Base-by-base conservation (phyloP, 2,329 filamentous ascomycete genomes). In the Epichloe sp. region DNA sequence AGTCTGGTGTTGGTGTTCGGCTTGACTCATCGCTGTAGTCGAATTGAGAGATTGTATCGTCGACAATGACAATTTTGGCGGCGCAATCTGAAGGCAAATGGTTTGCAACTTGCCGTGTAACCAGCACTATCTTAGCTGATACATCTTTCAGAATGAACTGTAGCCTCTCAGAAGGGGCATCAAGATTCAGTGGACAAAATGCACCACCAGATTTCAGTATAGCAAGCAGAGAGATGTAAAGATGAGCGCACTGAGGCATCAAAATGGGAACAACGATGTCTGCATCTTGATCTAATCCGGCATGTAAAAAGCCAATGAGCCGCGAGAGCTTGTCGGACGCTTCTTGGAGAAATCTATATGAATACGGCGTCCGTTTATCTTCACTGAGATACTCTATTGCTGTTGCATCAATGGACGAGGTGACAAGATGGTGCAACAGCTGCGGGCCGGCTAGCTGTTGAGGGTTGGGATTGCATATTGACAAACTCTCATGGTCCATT, bases 91-190 rank as follows among this genome's bases (percentile, higher is more conserved):
- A 45, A 0, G 70, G 70, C 31, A 77, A 60, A 48, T 58, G 69
- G 14, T 63, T 62, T 19, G 59, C 67, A 48, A 81, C 68, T 4
- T 71, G 68, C 15, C 68, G 60, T 0, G 76, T 80, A 0, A 83
- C 86, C 43, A 95, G 67, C 31, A 94, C 68, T 0, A 94, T 63
- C 7, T 68, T 70, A 6, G 89, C 87, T 11, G 74, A 72, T 40
- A 94, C 78, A 71, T 96, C 88, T n/a, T 78, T 65, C 15, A 90
- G 67, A 47, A 95, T 90, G 63, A 95, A 95, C 48, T 75, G 78
- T 43, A 95, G 74, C 47, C 90, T 77, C 49, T 95, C 88, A 4
- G 73, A 65, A 0, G 90, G 90, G 0, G 83, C 79, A 65, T 95
- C 89, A 47, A 86, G 74, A 54, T 85, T 85, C 51, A 96, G 70